Conservation (phyloP, 1,284 basidiomycete species). For the Neonothopanus nambi region DNA sequence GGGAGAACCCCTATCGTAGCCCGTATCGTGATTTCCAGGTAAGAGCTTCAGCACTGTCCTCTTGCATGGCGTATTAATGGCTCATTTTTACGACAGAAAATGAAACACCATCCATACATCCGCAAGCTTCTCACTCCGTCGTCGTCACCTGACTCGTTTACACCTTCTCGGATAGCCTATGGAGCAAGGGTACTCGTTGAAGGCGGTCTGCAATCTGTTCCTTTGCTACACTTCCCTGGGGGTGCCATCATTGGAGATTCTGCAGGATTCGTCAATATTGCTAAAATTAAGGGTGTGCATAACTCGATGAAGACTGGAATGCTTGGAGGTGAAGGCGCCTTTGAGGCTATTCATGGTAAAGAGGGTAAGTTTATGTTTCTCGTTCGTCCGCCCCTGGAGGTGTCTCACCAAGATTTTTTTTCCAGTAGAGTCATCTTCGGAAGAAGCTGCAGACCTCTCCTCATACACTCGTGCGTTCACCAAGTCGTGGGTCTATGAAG, state of each 20-base stretch:
- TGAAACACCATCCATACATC: conserved; percentile 98
- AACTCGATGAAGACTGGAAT: conserved; percentile 99
- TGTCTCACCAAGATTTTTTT: conserved; percentile 19
- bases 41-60: conserved; percentile 20
- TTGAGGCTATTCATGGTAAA: conserved; percentile 51
- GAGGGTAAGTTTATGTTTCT: neutral
- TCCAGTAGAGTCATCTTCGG: neutral
- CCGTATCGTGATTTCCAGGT: conserved; percentile 95
- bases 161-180: conserved; percentile 71
- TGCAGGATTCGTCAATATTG: conserved; percentile 95
- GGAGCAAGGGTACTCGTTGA: conserved; percentile 93
- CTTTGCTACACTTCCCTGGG: conserved; percentile 91
- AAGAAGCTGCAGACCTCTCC: conserved; percentile 66
- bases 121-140: conserved; percentile 77
- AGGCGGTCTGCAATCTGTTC: conserved; percentile 93
- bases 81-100: conserved; percentile 56
- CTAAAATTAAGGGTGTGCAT: conserved; percentile 99
- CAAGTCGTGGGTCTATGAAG: conserved; percentile 85
- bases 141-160: conserved; percentile 49
- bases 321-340: conserved; percentile 91
- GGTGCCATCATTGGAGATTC: conserved; percentile 95
- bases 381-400: neutral
- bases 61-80: neutral
- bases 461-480: conserved; percentile 76
- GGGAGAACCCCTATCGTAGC: conserved; percentile 90